Base-by-base conservation (phyloP, 2,329 filamentous ascomycete species). In the Raffaelea deltoideospora region DNA sequence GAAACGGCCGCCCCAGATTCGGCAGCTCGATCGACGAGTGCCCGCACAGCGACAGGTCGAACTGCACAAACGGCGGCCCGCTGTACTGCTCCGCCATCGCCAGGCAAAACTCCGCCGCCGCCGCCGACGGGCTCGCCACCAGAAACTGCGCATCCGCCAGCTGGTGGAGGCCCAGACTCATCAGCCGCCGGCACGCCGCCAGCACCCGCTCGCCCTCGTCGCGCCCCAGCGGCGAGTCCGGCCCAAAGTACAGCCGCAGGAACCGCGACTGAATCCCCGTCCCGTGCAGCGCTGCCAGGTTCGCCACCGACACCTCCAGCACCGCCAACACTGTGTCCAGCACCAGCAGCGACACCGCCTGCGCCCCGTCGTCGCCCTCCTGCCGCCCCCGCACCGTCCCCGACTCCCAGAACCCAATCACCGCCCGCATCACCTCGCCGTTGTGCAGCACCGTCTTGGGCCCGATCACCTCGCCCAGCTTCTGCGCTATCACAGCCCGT, bases 1-100 rank as follows among this genome's bases (percentile, higher is more conserved):
- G 92, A 49, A 98, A 98, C 2, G 75, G 60, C 23, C 82, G 76
- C 6, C 85, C 85, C 20, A 98, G 64, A n/a, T 76, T 87, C 8
- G 85, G 74, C 21, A 98, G 64, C 53, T 98, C 92, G 43, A 96
- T 72, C 0, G 90, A 94, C 13, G 84, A 82, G 56, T 85, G 88
- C 1, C 92, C 92, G 53, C 86, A 70, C 14, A 85, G 61, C 1
- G 86, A 90, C 18, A 98, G 65, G 53, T 98, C 90, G 56, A 98
- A 96, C 48, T 96, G 86, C 46, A 98, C 80, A 53, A 83, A 87
- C 0, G 87, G 74, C 6, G 90, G 85, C 13, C 76, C 72, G 45
- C 79, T 76, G 41, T 88, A 85, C 34, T 67, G 67, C 43, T 76
- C 75, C 45, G 92, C 72, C 52, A 82, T 79, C 36, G 76, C 69